Conservation (phyloP, 768 basidiomycete genomes). For the Lentinula raphanica region DNA sequence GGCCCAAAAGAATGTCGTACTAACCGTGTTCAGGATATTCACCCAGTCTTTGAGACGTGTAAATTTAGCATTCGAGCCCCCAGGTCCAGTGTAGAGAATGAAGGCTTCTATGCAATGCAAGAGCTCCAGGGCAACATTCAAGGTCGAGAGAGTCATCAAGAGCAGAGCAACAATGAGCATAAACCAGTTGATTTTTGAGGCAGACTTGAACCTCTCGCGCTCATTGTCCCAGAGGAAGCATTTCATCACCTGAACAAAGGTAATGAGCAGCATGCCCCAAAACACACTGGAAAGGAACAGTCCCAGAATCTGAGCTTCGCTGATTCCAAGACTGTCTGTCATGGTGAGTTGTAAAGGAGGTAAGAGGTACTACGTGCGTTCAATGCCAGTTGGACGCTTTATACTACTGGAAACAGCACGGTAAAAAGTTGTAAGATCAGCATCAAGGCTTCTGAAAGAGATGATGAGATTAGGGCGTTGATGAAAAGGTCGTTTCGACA, state of each 20-base stretch:
- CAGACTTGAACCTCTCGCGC: not conserved
- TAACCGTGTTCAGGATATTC: slow-evolving; percentile 11
- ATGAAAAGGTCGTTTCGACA: no score
- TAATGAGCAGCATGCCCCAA: slow-evolving; percentile 3
- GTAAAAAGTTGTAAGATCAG: no score
- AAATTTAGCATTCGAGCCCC: slow-evolving; percentile 4
- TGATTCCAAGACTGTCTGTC: not conserved
- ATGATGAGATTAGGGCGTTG: no score
- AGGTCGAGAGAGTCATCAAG: slow-evolving; percentile 6
- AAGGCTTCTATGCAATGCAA: slow-evolving; percentile 12
- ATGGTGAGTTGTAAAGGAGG: no score
- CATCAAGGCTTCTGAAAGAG: no score
- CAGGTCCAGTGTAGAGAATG: slow-evolving; percentile 9
- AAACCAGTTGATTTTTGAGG: slow-evolving; percentile 8
- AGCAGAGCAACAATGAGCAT: slow-evolving; percentile 10
- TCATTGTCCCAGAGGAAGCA: not conserved
- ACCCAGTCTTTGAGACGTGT: slow-evolving; percentile 11
- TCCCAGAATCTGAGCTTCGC: slow-evolving; percentile 5
- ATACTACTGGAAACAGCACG: no score
- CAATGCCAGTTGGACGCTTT: no score
- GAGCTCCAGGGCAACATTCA: slow-evolving; percentile 8
- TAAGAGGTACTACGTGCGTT: no score
- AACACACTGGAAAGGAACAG: slow-evolving; percentile 1
- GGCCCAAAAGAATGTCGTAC: not conserved
- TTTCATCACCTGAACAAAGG: not conserved